phyloP scores from a whole-genome alignment of 2,329 filamentous ascomycete species.

The Colletotrichum sp. region DNA sequence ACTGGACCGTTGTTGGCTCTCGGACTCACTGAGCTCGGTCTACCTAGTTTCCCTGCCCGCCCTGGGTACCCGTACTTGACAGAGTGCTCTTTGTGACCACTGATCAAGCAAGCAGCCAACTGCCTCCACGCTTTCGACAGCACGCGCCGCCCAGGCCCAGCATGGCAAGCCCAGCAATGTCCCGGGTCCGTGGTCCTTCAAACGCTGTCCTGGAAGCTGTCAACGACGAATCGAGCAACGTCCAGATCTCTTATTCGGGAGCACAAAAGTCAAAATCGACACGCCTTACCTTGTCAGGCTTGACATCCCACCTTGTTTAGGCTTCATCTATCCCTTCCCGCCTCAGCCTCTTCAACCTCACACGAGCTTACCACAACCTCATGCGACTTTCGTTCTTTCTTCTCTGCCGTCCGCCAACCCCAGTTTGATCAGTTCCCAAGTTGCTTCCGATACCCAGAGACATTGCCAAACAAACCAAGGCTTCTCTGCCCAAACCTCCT shows the following conservation, averaged over 20 bases:
- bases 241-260: conserved; percentile 17
- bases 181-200: conserved; percentile 5
- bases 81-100: background rate
- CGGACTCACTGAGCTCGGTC: background rate
- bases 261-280: conserved; percentile 18
- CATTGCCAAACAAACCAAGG: background rate
- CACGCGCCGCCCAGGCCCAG: background rate
- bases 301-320: conserved; percentile 9
- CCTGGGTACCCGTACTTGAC: background rate
- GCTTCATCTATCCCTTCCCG: background rate
- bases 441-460: background rate
- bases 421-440: background rate
- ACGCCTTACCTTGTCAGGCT: conserved; percentile 19
- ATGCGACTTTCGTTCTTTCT: background rate
- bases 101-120: background rate
- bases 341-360: conserved; percentile 18
- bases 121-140: background rate
- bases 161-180: background rate
- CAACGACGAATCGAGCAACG: conserved; percentile 21
- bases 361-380: background rate
- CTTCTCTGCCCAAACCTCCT: background rate
- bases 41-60: background rate
- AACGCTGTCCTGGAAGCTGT: conserved; percentile 16
- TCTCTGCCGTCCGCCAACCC: background rate
- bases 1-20: background rate